These are phyloP conservation scores for Lentinula lateritia DNA, from an alignment of 768 basidiomycete genomes.

Conservation along the genomic window DNA sequence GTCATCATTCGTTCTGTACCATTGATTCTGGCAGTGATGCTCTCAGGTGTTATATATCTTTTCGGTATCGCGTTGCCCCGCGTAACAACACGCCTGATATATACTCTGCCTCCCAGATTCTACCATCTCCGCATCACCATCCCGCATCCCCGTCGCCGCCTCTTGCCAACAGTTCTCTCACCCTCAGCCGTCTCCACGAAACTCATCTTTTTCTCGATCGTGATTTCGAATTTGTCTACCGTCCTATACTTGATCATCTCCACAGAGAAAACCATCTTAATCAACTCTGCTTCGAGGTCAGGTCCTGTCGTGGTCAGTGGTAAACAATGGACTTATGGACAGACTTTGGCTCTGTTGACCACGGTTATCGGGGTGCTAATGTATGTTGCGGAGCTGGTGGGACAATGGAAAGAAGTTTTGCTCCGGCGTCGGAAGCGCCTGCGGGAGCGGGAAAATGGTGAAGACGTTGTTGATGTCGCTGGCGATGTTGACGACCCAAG, in stretches of 20 bases:
- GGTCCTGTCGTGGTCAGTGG: background rate
- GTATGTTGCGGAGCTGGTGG: background rate
- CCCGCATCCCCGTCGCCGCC: background rate
- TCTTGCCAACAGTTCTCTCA: background rate
- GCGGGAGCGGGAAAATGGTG: background rate
- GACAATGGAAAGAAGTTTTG: background rate
- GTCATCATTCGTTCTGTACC: background rate
- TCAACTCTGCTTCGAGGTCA: background rate
- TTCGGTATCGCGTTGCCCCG: background rate
- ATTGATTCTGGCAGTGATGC: background rate
- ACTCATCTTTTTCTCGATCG: background rate
- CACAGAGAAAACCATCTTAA: background rate
- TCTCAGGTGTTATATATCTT: background rate
- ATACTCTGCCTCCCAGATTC: background rate
- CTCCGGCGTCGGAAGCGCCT: background rate
- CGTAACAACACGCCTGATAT: background rate
- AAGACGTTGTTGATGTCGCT: too few species aligned
- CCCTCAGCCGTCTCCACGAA: background rate
- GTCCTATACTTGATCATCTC: background rate
- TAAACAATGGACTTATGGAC: background rate
- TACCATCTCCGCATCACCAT: background rate
- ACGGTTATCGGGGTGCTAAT: background rate
- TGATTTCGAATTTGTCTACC: background rate
- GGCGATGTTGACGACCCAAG: background rate
- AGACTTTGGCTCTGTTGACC: background rate